Evolutionary conservation across 2,329 filamentous ascomycete genomes (phyloP), one percentile per base, ranked within the genome.

Genomic region (Ophiostoma triangulosporum): DNA sequence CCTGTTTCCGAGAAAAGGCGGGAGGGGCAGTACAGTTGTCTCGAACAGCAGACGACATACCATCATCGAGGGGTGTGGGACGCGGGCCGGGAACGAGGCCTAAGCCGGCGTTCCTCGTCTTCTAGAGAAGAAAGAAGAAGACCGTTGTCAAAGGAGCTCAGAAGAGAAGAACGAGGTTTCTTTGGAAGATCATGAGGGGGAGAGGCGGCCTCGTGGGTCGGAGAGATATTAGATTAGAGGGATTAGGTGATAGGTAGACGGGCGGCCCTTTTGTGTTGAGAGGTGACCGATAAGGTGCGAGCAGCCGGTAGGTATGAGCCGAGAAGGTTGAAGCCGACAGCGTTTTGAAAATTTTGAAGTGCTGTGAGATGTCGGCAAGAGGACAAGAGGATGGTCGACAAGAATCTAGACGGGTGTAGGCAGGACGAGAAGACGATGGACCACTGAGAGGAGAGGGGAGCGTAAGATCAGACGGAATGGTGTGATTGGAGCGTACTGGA

Each of bases 1-100:
- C 36, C 7, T 17, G 15, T 4, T 36, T n/a, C 15, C 33, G 15
- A 36, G 8, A 3, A 20, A 38, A 38, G 35, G 20, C 20, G 11
- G 38, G 20, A 14, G 38, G 38, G 14, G 11, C n/a, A n/a, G n/a
- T n/a, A n/a, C n/a, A n/a, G 8, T 6, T 43, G 8, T 22, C 17
- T 20, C 9, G 29, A 3, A 31, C 29, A 40, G 20, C n/a, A 24
- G 20, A 17, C 6, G 31, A 56, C 59, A 27, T 48, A 61, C 58
- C 59, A 61, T 60, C 58, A 60, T 61, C 54, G 57, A 55, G 52
- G 55, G 46, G 43, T 46, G 29, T n/a, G 40, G 40, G 49, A 43
- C 38, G 32, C 24, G 40, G 57, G 55, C 57, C 58, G 48, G 36
- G 45, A 32, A 43, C 43, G 26, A 52, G 57, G 56, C 60, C 56